Conservation (phyloP, 2,329 filamentous ascomycete species). For the Cladosporium colombiae region DNA sequence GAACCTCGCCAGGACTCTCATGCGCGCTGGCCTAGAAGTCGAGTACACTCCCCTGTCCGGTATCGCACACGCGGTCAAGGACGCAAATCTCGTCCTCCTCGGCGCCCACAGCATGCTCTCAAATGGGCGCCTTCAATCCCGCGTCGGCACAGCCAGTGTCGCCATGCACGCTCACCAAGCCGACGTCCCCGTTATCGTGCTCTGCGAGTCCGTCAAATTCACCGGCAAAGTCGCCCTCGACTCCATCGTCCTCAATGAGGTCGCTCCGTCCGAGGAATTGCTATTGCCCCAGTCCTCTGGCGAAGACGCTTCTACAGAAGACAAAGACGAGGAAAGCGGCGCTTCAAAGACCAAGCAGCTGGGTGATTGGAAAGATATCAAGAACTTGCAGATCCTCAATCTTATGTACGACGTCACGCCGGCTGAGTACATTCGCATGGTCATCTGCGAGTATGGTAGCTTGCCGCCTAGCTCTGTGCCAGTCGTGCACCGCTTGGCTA, state of each 20-base stretch:
- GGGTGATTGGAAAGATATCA: slow-evolving; percentile 58
- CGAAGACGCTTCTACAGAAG: slow-evolving; percentile 1
- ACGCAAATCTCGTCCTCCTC: slow-evolving; percentile 73
- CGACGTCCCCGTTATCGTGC: slow-evolving; percentile 79
- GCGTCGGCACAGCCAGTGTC: slow-evolving; percentile 82
- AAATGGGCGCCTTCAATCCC: slow-evolving; percentile 86
- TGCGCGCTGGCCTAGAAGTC: slow-evolving; percentile 70
- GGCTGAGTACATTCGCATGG: slow-evolving; percentile 80
- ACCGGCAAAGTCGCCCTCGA: slow-evolving; percentile 86
- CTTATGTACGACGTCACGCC: slow-evolving; percentile 92
- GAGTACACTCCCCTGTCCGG: slow-evolving; percentile 81
- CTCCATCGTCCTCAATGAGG: slow-evolving; percentile 91
- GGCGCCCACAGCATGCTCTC: slow-evolving; percentile 94
- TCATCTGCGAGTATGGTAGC: slow-evolving; percentile 88
- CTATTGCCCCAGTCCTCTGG: slow-evolving; percentile 29
- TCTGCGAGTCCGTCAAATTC: slow-evolving; percentile 95
- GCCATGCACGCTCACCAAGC: slow-evolving; percentile 78
- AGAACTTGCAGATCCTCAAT: slow-evolving; percentile 64
- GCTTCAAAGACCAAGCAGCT: slow-evolving; percentile 39
- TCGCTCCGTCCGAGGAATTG: slow-evolving; percentile 73
- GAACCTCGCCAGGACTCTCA: slow-evolving; percentile 70
- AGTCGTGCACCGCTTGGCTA: slow-evolving; percentile 60
- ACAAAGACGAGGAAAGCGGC: slow-evolving; percentile 31
- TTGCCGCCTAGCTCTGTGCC: slow-evolving; percentile 85
- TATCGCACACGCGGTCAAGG: slow-evolving; percentile 70